These are phyloP conservation scores for Thielaviopsis euricoi DNA, from an alignment of 2,329 filamentous ascomycete genomes.

Conservation along the genomic window DNA sequence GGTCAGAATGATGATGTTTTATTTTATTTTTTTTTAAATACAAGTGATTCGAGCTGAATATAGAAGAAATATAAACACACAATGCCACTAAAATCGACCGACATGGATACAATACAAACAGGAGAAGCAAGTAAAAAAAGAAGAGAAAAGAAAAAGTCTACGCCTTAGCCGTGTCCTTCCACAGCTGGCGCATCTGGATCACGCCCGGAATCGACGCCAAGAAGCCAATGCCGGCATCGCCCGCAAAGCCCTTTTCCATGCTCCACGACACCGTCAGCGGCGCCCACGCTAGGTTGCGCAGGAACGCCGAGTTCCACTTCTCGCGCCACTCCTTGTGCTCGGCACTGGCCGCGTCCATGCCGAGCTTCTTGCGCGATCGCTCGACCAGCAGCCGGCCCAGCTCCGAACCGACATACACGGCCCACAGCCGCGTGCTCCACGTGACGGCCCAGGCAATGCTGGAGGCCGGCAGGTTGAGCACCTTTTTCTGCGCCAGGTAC, in stretches of 20 bases:
- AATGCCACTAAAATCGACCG: too few relatives aligned
- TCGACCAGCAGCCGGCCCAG: slow-evolving; percentile 45
- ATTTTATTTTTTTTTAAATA: not conserved
- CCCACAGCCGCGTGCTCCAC: slow-evolving; percentile 70
- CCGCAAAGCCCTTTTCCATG: slow-evolving; percentile 39
- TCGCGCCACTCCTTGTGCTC: slow-evolving; percentile 29
- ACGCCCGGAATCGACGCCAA: slow-evolving; percentile 23
- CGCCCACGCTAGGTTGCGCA: slow-evolving; percentile 58
- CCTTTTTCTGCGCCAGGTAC: slow-evolving; percentile 57
- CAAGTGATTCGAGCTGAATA: not conserved
- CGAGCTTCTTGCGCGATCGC: slow-evolving; percentile 22
- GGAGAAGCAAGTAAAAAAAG: not conserved
- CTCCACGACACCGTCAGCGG: slow-evolving; percentile 79
- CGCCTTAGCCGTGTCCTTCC: slow-evolving; percentile 18
- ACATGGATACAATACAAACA: not conserved
- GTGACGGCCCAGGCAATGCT: slow-evolving; percentile 45
- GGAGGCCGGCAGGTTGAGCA: slow-evolving; percentile 41
- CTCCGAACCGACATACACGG: slow-evolving; percentile 60
- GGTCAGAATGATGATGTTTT: too few relatives aligned
- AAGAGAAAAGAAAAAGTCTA: not conserved
- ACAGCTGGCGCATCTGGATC: slow-evolving; percentile 24
- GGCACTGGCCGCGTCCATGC: slow-evolving; percentile 18
- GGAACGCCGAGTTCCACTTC: slow-evolving; percentile 48
- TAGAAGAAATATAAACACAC: not conserved
- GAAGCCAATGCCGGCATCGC: slow-evolving; percentile 19